These are phyloP conservation scores for Hypoxylon sp. DNA, from an alignment of 2,329 filamentous ascomycete species.

Conservation along the genomic window DNA sequence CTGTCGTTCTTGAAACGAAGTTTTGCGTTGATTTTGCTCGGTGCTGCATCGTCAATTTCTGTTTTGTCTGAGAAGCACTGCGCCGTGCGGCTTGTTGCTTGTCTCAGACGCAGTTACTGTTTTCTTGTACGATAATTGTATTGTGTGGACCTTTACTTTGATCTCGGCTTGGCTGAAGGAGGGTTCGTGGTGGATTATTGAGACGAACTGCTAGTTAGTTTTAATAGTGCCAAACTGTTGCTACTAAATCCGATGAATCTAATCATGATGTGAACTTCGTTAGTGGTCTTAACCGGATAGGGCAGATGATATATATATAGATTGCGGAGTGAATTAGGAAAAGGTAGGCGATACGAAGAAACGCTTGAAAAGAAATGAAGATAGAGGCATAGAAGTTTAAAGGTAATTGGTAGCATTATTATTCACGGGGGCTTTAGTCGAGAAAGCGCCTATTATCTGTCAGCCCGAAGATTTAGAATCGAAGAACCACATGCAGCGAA, in stretches of 20 bases:
- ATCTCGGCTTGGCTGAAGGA: not conserved
- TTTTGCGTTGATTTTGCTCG: not conserved
- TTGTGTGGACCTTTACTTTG: not conserved
- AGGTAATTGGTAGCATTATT: no score
- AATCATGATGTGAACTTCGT: not conserved
- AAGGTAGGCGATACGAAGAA: no score
- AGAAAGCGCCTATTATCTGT: no score
- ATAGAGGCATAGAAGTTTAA: no score
- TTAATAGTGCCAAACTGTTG: not conserved
- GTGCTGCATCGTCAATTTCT: not conserved
- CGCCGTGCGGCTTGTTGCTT: not conserved
- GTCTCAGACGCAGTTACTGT: not conserved
- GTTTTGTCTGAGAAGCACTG: not conserved
- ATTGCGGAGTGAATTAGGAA: not conserved
- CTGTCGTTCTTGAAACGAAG: not conserved
- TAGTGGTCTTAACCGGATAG: not conserved
- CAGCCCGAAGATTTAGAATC: no score
- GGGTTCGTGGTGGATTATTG: not conserved
- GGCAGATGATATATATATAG: not conserved
- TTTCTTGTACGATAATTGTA: not conserved
- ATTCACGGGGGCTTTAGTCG: no score
- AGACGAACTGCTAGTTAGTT: not conserved
- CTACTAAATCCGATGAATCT: not conserved
- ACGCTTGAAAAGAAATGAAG: constrained; percentile 7
- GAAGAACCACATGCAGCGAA: no score